These are phyloP conservation scores for Platanus orientalis DNA, from an alignment of 164 flowering plant species.

Conservation along the genomic window DNA sequence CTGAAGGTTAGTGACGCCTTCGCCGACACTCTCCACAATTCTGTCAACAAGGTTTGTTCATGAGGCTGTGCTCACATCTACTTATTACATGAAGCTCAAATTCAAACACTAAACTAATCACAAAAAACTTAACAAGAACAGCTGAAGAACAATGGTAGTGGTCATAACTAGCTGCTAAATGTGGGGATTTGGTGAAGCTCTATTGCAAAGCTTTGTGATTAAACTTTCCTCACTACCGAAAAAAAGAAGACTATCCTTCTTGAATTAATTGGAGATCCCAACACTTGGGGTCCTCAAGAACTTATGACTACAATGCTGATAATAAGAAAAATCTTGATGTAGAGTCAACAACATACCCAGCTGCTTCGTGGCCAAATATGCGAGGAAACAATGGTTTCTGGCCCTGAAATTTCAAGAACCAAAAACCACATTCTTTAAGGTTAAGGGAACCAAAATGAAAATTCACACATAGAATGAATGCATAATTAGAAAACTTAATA, in stretches of 20 bases:
- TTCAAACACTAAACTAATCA: not conserved
- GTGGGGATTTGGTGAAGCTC: not conserved
- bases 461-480: no score
- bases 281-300: not conserved
- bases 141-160: not conserved
- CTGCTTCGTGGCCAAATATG: slow-evolving; percentile 27
- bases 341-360: not conserved
- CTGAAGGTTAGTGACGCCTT: slow-evolving; percentile 17
- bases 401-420: slow-evolving; percentile 15
- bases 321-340: not conserved
- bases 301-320: not conserved
- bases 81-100: not conserved
- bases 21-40: not conserved
- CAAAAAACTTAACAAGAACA: not conserved
- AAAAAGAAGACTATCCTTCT: not conserved
- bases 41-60: not conserved
- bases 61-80: not conserved
- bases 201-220: not conserved
- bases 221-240: not conserved
- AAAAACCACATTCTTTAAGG: not conserved
- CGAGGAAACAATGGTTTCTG: slow-evolving; percentile 24
- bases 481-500: no score
- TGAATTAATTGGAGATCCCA: not conserved
- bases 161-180: slow-evolving; percentile 1
- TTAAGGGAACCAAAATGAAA: not conserved